Conservation (phyloP, 2,329 filamentous ascomycete species). For the Exserohilum turcica region DNA sequence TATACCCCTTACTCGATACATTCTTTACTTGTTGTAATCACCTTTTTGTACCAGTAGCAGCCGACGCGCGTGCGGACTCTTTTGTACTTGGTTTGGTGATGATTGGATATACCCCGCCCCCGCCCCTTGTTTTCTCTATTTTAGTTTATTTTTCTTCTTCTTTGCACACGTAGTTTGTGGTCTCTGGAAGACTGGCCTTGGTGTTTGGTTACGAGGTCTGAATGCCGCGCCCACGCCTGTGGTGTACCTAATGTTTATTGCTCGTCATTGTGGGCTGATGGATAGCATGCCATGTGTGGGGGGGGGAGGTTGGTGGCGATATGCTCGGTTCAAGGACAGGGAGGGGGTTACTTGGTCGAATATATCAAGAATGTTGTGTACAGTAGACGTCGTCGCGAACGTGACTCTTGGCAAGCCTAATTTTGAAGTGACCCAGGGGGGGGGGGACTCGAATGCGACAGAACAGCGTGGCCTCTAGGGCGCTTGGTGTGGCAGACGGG, state of each 20-base stretch:
- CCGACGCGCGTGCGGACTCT: background rate
- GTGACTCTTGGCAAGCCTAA: background rate
- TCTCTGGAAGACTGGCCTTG: conserved; percentile 16
- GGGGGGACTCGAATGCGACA: no score
- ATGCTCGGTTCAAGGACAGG: background rate
- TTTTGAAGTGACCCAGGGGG: no score
- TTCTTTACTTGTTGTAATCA: conserved; percentile 16
- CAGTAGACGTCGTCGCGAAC: background rate
- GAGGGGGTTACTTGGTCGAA: no score
- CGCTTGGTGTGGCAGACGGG: conserved; percentile 25
- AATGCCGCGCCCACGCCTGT: conserved; percentile 23
- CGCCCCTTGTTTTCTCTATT: no score
- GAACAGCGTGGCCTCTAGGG: conserved; percentile 34
- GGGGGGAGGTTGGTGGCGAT: no score
- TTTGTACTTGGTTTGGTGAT: conserved; percentile 2
- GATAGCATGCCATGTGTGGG: background rate
- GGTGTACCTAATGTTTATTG: conserved; percentile 25
- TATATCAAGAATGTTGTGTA: background rate
- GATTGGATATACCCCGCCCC: conserved; percentile 19
- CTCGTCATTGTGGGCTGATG: conserved; percentile 2
- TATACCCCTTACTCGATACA: conserved; percentile 13
- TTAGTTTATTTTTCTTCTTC: conserved; percentile 6
- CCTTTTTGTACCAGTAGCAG: conserved; percentile 12
- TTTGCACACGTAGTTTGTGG: conserved; percentile 5
- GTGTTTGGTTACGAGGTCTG: conserved; percentile 23